These are phyloP conservation scores for Mariannaea sp. DNA, from an alignment of 2,329 filamentous ascomycete species.

Conservation along the genomic window DNA sequence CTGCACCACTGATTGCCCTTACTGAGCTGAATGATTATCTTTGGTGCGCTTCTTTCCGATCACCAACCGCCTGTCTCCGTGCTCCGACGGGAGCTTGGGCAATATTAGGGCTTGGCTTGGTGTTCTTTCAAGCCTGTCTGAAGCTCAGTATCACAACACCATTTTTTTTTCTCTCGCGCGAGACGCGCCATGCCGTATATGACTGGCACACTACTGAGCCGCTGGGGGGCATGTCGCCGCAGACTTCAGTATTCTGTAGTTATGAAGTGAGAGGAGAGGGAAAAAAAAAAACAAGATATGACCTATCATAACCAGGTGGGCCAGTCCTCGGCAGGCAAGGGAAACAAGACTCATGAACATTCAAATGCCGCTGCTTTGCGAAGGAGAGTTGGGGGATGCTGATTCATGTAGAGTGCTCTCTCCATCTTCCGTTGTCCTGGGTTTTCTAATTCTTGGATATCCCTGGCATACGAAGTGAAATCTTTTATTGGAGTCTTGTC, in stretches of 20 bases:
- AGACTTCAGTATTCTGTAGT: too few relatives aligned
- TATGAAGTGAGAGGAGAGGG: not conserved
- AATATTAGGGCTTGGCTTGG: too few relatives aligned
- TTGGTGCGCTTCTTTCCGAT: not conserved
- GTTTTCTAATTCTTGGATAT: too few relatives aligned
- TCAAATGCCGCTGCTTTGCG: conserved; percentile 20
- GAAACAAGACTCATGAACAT: not conserved
- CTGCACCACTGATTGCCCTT: conserved; percentile 6
- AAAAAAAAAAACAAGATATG: too few relatives aligned
- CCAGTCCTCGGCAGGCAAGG: conserved; percentile 9
- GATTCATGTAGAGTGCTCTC: conserved; percentile 19
- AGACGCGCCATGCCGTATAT: conserved; percentile 34
- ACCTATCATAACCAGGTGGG: too few relatives aligned
- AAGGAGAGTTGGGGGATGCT: conserved; percentile 2
- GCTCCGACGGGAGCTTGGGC: conserved; percentile 7
- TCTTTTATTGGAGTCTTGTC: too few relatives aligned
- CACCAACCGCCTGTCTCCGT: conserved; percentile 1
- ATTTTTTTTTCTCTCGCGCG: conserved; percentile 22
- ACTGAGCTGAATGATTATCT: too few relatives aligned
- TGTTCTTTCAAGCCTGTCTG: not conserved
- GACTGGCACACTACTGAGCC: conserved; percentile 23
- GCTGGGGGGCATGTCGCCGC: too few relatives aligned
- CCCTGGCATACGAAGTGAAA: too few relatives aligned
- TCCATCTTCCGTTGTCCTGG: conserved; percentile 13
- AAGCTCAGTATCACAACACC: conserved; percentile 17